Evolutionary conservation across 2,329 filamentous ascomycete genomes (phyloP), one percentile per base, ranked within the genome.

Genomic region (Neospermospora avenae): DNA sequence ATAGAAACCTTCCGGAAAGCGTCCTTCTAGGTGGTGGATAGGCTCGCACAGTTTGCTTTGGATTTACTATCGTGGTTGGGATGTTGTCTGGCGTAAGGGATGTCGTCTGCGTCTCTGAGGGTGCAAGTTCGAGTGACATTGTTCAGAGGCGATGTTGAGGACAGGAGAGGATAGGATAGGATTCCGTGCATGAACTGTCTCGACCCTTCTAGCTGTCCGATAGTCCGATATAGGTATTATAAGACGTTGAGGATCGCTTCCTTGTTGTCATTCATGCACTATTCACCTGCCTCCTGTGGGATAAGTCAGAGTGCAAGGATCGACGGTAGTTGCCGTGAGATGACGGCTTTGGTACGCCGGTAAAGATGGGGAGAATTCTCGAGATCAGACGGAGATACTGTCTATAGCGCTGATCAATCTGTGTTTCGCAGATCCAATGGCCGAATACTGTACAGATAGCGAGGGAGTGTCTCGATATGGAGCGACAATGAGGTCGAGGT

Each of bases 141-240:
- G 62, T 60, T 63, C 55, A 51, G 24, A n/a, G 10, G 45, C 18
- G 18, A 10, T 37, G n/a, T 46, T n/a, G n/a, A n/a, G n/a, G n/a
- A n/a, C n/a, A n/a, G n/a, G n/a, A n/a, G n/a, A n/a, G n/a, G n/a
- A n/a, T n/a, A n/a, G n/a, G n/a, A n/a, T n/a, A n/a, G 46, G 58
- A 44, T 46, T 37, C 55, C 46, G 58, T 49, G 62, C 63, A 64
- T 63, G 41, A 61, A 63, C 16, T 59, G 60, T 62, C 55, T 62
- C 60, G 61, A 61, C 45, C 51, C 61, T 49, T 68, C 57, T 64
- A 60, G 25, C 62, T 66, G 59, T 53, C 35, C 45, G 51, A 16
- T 14, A 31, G 54, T 22, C 45, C 24, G 37, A 58, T 10, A 13
- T 44, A 20, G 44, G 25, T 53, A 53, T 53, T 28, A 41, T 34